Evolutionary conservation across 352 stramenopile genomes (phyloP).

Genomic region (Phytopythium cucurbitacearum): DNA sequence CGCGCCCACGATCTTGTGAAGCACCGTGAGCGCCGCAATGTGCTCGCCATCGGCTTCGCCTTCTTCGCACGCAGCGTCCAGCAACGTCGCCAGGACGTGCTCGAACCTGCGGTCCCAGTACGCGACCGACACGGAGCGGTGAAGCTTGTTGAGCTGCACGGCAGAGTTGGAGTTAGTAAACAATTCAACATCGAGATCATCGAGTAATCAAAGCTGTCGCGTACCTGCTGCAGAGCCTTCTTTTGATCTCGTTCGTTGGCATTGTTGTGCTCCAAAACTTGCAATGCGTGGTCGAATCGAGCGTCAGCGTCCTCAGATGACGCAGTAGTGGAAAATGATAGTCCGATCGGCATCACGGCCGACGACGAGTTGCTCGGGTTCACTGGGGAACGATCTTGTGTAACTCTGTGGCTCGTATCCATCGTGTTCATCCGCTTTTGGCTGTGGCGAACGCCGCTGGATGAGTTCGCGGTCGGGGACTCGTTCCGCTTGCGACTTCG

Average conservation of each 20-base stretch:
- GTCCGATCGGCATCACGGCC: background rate
- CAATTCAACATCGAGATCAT: background rate
- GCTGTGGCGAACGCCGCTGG: constrained; percentile 20
- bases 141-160: background rate
- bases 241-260: constrained; percentile 28
- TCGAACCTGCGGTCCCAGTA: constrained; percentile 42
- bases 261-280: constrained; percentile 46
- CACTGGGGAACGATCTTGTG: too few species aligned
- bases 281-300: constrained; percentile 40
- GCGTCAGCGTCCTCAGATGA: background rate
- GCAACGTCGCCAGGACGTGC: constrained; percentile 32
- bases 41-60: constrained; percentile 9
- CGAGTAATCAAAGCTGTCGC: background rate
- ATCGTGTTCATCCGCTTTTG: constrained; percentile 45
- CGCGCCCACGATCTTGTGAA: constrained; percentile 37
- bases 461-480: constrained; percentile 35
- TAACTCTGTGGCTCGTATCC: background rate
- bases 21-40: constrained; percentile 45
- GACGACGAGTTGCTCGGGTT: background rate
- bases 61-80: constrained; percentile 39
- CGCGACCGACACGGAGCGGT: constrained; percentile 6
- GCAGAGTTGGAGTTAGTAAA: background rate
- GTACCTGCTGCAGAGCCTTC: constrained; percentile 46
- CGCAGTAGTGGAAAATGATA: background rate
- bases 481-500: constrained; percentile 46